Conservation (phyloP, 768 basidiomycete genomes). For the Sporobolomyces roseus region DNA sequence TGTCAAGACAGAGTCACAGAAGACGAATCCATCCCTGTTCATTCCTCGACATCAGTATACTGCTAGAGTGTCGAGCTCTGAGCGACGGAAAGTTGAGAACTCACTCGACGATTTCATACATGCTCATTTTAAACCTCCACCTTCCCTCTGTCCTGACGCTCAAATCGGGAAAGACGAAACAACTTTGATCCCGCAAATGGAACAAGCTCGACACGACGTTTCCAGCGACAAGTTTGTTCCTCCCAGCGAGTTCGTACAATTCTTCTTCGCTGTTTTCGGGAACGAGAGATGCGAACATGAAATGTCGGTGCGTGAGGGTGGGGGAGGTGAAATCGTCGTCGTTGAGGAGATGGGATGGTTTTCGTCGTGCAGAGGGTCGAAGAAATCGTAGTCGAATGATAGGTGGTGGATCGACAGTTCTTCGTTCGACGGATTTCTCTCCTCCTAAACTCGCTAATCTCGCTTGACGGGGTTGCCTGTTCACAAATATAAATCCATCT, state of each 20-base stretch:
- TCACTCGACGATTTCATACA: conserved; percentile 90
- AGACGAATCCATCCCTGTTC: conserved; percentile 75
- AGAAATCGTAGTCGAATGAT: conserved; percentile 85
- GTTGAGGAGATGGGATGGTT: background rate
- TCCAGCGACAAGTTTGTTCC: conserved; percentile 72
- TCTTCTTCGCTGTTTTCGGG: conserved; percentile 35
- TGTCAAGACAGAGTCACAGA: conserved; percentile 85
- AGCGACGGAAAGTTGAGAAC: conserved; percentile 47
- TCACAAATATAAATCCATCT: too few relatives aligned
- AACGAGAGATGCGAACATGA: conserved; percentile 37
- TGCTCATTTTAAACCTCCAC: conserved; percentile 68
- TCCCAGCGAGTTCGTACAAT: conserved; percentile 13
- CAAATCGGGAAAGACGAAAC: conserved; percentile 92
- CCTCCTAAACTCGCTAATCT: conserved; percentile 29
- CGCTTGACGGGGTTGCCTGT: conserved; percentile 30
- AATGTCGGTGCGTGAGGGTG: conserved; percentile 38
- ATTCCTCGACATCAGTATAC: too few relatives aligned
- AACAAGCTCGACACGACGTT: conserved; percentile 85
- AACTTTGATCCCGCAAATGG: conserved; percentile 74
- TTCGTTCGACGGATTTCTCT: conserved; percentile 82
- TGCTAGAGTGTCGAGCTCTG: background rate
- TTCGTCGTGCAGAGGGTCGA: background rate
- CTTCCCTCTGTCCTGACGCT: conserved; percentile 87
- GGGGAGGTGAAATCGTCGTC: conserved; percentile 33
- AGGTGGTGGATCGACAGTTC: conserved; percentile 93